Evolutionary conservation across 345 rosid species (phyloP).

Genomic region (Nasturtium officinale): DNA sequence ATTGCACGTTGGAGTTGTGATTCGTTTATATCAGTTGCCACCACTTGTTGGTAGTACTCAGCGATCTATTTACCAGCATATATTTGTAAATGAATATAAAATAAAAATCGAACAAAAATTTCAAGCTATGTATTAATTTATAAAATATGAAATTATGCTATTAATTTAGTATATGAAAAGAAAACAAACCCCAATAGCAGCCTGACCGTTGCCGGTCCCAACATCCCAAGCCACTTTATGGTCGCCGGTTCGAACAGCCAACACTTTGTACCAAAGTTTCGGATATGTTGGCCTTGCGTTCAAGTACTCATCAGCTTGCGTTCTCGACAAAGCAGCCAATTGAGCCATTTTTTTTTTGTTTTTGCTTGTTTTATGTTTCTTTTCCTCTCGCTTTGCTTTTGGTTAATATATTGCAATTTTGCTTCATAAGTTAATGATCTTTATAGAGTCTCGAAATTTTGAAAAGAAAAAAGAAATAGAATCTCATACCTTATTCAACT

Average conservation of each 20-base stretch:
- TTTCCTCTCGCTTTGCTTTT: not conserved
- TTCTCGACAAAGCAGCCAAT: constrained; percentile 29
- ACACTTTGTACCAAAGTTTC: constrained; percentile 26
- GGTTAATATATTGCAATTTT: not conserved
- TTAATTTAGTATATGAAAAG: not conserved
- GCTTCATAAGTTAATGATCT: not conserved
- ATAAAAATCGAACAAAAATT: too few relatives aligned
- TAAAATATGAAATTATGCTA: not conserved
- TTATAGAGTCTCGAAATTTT: constrained; percentile 20
- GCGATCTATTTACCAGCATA: constrained; percentile 28
- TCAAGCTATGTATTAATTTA: not conserved
- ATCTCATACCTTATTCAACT: constrained; percentile 10
- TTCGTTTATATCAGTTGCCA: constrained; percentile 40
- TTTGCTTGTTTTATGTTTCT: not conserved
- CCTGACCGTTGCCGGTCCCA: constrained; percentile 44
- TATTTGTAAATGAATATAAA: too few relatives aligned
- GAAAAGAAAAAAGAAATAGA: too few relatives aligned
- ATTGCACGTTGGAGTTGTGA: constrained; percentile 29
- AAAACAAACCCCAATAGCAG: constrained; percentile 39
- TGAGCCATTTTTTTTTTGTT: constrained; percentile 35
- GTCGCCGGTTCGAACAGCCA: constrained; percentile 18
- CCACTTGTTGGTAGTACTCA: constrained; percentile 34
- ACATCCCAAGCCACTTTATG: constrained; percentile 44
- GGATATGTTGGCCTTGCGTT: constrained; percentile 44
- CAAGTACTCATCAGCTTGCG: constrained; percentile 31